Percentiles rank a stretch among this genome's conserved stretches.
phyloP scores from a whole-genome alignment of 2,329 filamentous ascomycete genomes.

The Penicillium sp. region DNA sequence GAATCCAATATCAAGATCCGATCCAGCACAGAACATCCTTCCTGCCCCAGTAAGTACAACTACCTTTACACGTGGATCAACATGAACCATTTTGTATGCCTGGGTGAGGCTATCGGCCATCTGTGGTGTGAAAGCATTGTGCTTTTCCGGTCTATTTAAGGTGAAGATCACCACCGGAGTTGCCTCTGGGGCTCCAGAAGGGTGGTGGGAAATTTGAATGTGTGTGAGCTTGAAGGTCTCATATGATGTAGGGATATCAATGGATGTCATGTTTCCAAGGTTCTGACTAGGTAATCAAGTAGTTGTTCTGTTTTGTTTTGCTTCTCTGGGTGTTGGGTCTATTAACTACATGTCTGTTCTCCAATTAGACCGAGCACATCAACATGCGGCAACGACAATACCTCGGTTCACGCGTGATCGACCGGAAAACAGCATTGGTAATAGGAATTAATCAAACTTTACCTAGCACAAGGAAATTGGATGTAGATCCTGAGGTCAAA shows the following conservation, averaged over 20 bases:
- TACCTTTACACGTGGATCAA: constrained; percentile 56
- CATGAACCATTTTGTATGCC: constrained; percentile 54
- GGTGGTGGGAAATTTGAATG: constrained; percentile 34
- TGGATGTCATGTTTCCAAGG: constrained; percentile 2
- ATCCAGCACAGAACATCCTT: constrained; percentile 59
- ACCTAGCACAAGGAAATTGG: too few species aligned
- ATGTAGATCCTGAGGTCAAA: too few species aligned
- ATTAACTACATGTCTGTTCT: too few species aligned
- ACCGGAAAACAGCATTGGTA: too few species aligned
- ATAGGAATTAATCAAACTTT: too few species aligned
- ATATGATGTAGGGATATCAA: constrained; percentile 36
- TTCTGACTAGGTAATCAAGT: too few species aligned
- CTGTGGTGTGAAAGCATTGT: constrained; percentile 64
- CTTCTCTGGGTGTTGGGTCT: too few species aligned
- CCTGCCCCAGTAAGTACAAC: constrained; percentile 59
- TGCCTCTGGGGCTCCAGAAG: constrained; percentile 45
- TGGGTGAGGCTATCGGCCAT: constrained; percentile 64
- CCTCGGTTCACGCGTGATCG: too few species aligned
- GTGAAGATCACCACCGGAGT: constrained; percentile 58
- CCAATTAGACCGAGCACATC: too few species aligned
- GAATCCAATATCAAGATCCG: constrained; percentile 52
- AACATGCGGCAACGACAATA: too few species aligned
- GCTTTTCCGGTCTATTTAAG: constrained; percentile 63
- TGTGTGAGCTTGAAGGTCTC: constrained; percentile 32
- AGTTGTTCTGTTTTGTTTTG: too few species aligned